Evolutionary conservation across 2,329 filamentous ascomycete genomes (phyloP), one percentile per base, ranked within the genome.

Genomic region (Hypoxylon sp.): DNA sequence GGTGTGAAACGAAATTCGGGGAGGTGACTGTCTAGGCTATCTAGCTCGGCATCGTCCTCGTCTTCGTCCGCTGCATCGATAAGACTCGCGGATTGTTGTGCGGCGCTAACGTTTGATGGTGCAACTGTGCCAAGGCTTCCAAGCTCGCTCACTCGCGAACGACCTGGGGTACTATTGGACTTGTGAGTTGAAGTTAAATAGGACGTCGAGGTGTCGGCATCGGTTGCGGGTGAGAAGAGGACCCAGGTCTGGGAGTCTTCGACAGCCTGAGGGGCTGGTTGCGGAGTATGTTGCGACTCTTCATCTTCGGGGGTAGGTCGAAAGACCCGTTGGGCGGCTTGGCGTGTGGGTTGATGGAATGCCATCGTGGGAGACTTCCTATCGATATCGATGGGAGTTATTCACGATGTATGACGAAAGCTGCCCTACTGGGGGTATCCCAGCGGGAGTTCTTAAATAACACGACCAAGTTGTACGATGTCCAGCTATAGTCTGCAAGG

Each of bases 191-290:
- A 89, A 48, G 90, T 93, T 57, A 90, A 86, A 68, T 91, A 90
- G 4, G 89, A 89, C 10, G 86, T 86, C 19, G 92, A 91, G 2
- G 86, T 87, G 51, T 81, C 81, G 35, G 84, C 82, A 65, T 85
- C 87, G 70, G 90, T 89, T 7, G 86, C 86, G 1, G 93, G 93
- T 6, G 94, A 93, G 84, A 99, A 99, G 71, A 99, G 89, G 60
- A 98, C 92, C 96, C 96, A 99, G 87, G 97, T 95, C 80, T 96
- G 92, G 11, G 93, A 91, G 72, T 94, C 91, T 68, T 92, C 89
- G 66, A 89, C 82, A 47, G 76, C 75, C 53, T 80, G 80, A 37
- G 78, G 72, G 66, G 72, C 62, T 63, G 74, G 75, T 70, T 75
- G 76, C 64, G 78, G 78, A 55, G 73, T 71, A 53, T 75, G 70